Evolutionary conservation across 495 filamentous ascomycete genomes (phyloP).

Genomic region (Aspergillus nidulans): DNA sequence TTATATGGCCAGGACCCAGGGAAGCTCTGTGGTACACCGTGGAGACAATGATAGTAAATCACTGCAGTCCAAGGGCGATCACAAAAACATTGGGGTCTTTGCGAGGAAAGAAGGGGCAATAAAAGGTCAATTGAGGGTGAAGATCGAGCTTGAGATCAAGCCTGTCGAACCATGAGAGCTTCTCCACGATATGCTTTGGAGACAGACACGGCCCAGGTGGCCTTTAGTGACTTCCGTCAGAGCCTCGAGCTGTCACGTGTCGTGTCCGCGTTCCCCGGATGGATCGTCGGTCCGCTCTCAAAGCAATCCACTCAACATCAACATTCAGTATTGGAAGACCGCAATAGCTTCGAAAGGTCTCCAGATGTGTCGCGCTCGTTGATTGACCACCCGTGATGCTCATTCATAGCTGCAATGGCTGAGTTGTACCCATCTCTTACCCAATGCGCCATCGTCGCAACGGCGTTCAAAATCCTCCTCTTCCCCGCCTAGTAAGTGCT

Average conservation of each 20-base stretch:
- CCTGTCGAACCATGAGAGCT: slow-evolving; percentile 27
- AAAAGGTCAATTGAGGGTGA: slow-evolving; percentile 41
- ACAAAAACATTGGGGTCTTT: slow-evolving; percentile 43
- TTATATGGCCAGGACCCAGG: slow-evolving; percentile 23
- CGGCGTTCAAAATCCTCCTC: slow-evolving; percentile 87
- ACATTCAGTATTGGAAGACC: neutral
- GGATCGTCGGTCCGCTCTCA: neutral
- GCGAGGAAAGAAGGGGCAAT: slow-evolving; percentile 40
- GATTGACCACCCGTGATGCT: slow-evolving; percentile 21
- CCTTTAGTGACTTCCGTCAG: slow-evolving; percentile 23
- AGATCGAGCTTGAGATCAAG: slow-evolving; percentile 47
- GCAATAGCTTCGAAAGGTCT: neutral
- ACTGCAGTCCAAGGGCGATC: slow-evolving; percentile 48
- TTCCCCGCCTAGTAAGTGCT: slow-evolving; percentile 89
- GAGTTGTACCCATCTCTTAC: slow-evolving; percentile 78
- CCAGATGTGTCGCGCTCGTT: neutral
- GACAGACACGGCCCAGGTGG: too few species aligned
- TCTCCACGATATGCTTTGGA: neutral
- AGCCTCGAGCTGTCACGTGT: slow-evolving; percentile 14
- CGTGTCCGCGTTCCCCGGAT: slow-evolving; percentile 14
- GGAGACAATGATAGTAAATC: slow-evolving; percentile 41
- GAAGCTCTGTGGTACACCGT: slow-evolving; percentile 31
- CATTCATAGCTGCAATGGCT: slow-evolving; percentile 54
- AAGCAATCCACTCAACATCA: neutral
- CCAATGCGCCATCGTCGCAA: slow-evolving; percentile 82